These are phyloP conservation scores for Ceratobasidium sp. DNA, from an alignment of 1,284 basidiomycete species.

Conservation along the genomic window DNA sequence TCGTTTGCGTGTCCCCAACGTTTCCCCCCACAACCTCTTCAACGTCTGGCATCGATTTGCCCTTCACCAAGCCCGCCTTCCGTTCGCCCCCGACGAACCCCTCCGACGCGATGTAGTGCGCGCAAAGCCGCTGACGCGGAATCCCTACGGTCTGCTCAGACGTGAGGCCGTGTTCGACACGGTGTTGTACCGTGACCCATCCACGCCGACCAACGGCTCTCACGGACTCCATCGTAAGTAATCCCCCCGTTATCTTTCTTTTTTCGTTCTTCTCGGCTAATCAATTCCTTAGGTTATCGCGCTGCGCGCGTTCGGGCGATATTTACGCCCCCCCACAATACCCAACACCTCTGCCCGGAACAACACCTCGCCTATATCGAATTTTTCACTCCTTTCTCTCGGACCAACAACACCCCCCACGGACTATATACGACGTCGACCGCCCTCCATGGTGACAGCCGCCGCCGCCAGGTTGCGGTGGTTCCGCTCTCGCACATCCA, in stretches of 20 bases:
- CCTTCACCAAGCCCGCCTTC: constrained; percentile 12
- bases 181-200: background rate
- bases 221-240: constrained; percentile 4
- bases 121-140: background rate
- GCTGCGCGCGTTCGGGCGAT: background rate
- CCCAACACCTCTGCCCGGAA: background rate
- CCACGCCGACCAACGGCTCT: too few species aligned
- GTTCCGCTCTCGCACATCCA: constrained; percentile 5
- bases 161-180: background rate
- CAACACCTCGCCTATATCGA: constrained; percentile 23
- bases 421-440: constrained; percentile 2
- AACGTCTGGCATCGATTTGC: constrained; percentile 19
- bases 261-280: background rate
- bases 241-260: background rate
- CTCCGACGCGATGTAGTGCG: constrained; percentile 28
- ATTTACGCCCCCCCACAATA: background rate
- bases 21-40: background rate
- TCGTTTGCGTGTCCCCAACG: background rate
- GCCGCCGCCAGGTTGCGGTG: background rate
- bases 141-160: background rate
- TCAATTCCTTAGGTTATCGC: background rate
- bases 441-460: background rate
- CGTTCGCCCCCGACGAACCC: constrained; percentile 18
- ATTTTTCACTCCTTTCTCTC: constrained; percentile 11
- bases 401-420: background rate